Evolutionary conservation across 1,284 basidiomycete species (phyloP).

Genomic region (Heimioporus punctisporus): DNA sequence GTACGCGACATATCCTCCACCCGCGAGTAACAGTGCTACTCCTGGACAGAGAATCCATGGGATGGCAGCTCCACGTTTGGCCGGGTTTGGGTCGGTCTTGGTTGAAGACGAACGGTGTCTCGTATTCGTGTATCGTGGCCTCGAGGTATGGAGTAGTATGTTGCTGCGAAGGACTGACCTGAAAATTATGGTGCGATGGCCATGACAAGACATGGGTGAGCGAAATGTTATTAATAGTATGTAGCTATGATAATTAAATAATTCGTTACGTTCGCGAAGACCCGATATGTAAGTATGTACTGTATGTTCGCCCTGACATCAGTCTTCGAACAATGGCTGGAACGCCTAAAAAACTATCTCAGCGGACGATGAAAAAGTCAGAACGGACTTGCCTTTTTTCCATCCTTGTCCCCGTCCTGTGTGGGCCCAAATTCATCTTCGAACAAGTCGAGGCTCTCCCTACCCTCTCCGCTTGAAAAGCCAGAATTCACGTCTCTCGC

Average conservation of each 20-base stretch:
- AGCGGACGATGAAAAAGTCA: neutral
- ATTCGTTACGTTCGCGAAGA: too few species aligned
- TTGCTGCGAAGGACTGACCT: slow-evolving; percentile 12
- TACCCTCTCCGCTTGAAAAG: slow-evolving; percentile 10
- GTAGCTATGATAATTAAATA: too few species aligned
- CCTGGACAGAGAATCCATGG: slow-evolving; percentile 28
- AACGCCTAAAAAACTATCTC: slow-evolving; percentile 43
- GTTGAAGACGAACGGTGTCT: slow-evolving; percentile 14
- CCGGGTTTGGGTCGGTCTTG: neutral
- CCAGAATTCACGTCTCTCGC: slow-evolving; percentile 7
- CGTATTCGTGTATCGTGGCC: slow-evolving; percentile 1
- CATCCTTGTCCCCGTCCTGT: slow-evolving; percentile 36
- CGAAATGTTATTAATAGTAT: neutral
- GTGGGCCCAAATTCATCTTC: slow-evolving; percentile 58
- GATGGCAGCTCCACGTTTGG: slow-evolving; percentile 8
- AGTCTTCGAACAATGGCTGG: slow-evolving; percentile 71
- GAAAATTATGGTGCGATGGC: slow-evolving; percentile 12
- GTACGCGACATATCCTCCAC: slow-evolving; percentile 53
- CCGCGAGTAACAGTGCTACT: slow-evolving; percentile 27
- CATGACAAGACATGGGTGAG: slow-evolving; percentile 21
- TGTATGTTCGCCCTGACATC: too few species aligned
- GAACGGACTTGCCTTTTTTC: slow-evolving; percentile 35
- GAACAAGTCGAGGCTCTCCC: slow-evolving; percentile 36
- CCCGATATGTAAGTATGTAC: too few species aligned
- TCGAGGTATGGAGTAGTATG: slow-evolving; percentile 6